Evolutionary conservation across 768 basidiomycete species (phyloP).

Genomic region (Mycena belliarum): DNA sequence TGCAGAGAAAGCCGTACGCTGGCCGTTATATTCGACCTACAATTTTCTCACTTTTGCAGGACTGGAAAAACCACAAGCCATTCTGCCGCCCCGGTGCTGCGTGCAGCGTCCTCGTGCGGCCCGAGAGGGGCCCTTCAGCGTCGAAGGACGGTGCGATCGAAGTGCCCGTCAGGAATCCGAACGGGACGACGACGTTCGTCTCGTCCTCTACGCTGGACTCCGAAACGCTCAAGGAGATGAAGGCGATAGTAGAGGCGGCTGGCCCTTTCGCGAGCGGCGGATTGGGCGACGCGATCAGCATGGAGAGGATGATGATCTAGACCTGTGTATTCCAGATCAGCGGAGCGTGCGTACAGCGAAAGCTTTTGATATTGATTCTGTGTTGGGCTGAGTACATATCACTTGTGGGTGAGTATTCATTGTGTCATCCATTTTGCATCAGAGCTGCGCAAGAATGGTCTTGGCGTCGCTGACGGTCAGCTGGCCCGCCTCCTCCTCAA

Average conservation of each 20-base stretch:
- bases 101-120: conserved; percentile 31
- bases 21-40: too few relatives aligned
- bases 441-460: conserved; percentile 39
- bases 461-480: conserved; percentile 46
- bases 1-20: not conserved
- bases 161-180: conserved; percentile 27
- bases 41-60: conserved; percentile 9
- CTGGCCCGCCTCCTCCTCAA: conserved; percentile 41
- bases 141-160: not conserved
- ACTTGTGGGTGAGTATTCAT: not conserved
- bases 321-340: too few relatives aligned
- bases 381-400: not conserved
- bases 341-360: too few relatives aligned
- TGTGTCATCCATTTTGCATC: not conserved
- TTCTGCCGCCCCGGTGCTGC: conserved; percentile 33
- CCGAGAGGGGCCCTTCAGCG: conserved; percentile 12
- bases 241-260: not conserved
- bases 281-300: too few relatives aligned
- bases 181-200: conserved; percentile 27
- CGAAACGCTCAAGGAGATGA: conserved; percentile 31
- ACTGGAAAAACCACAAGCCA: conserved; percentile 39
- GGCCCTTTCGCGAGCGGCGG: too few relatives aligned
- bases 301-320: too few relatives aligned
- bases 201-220: conserved; percentile 29
- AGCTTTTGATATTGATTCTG: too few relatives aligned